Evolutionary conservation across 2,329 filamentous ascomycete species (phyloP), one percentile per base, ranked within the genome.

Genomic region (Monosporascus sp.): DNA sequence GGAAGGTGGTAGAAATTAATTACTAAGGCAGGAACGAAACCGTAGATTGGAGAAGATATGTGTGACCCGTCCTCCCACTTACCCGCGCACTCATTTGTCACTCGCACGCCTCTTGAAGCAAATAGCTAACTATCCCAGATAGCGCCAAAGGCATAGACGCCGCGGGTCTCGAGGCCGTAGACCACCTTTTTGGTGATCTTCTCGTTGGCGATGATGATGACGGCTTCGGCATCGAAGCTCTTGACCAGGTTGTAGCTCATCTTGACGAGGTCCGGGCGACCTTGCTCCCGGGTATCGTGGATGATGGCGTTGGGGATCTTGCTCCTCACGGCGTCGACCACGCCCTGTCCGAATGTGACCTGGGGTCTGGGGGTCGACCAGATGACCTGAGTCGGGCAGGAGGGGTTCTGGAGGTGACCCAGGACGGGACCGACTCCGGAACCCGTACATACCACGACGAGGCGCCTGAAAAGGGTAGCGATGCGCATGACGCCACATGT

Each of bases 171-270:
- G 49, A 91, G 71, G 8, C 79, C 84, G 65, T 85, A 87, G 0
- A 90, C 86, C 1, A 90, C 76, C 71, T 81, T 82, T 62, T 77
- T 78, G 18, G 87, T 90, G 36, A 89, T 77, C 53, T 71, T 77
- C 53, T 85, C 81, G 65, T 90, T 91, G 52, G 83, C 84, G 62
- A 91, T 86, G 55, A 90, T 79, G 63, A 89, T 85, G 38, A 90
- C 85, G 2, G 86, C 88, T 74, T 90, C 87, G 2, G 85, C 71
- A 8, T 73, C 69, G 60, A 80, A 84, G 39, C 78, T 75, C 46
- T 82, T 72, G 14, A 74, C 74, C 27, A 86, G 62, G 65, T 88
- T 78, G 65, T 71, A 78, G 4, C 72, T 71, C 68, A 76, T 75
- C 46, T 65, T 59, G 14, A 66, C 72, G n/a, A 80, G 67, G 56